phyloP scores from a whole-genome alignment of 805 yeast genomes.

The Kazachstania taianensis region DNA sequence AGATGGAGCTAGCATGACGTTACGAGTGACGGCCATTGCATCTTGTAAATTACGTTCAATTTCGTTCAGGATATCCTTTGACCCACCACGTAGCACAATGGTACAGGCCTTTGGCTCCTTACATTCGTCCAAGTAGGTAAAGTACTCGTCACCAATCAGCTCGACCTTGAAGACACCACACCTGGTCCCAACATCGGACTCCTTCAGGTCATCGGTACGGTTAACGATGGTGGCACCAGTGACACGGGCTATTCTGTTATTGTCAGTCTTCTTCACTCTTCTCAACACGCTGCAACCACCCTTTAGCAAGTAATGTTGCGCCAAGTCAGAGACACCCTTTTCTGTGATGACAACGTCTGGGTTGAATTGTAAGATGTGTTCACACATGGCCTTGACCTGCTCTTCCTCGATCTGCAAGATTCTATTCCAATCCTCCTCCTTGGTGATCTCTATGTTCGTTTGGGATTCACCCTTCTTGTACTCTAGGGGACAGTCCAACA shows the following conservation, averaged over 20 bases:
- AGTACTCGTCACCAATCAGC: constrained; percentile 95
- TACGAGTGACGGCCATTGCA: constrained; percentile 96
- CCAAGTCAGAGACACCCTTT: constrained; percentile 95
- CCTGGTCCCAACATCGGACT: constrained; percentile 74
- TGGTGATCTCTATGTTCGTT: constrained; percentile 92
- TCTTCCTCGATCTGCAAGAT: constrained; percentile 95
- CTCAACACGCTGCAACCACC: constrained; percentile 89
- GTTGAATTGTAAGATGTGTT: constrained; percentile 68
- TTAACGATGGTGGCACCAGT: constrained; percentile 97
- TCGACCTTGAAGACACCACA: constrained; percentile 92
- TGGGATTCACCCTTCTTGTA: constrained; percentile 99
- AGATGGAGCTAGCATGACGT: constrained; percentile 88
- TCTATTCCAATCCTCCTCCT: constrained; percentile 94
- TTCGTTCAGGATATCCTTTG: constrained; percentile 92
- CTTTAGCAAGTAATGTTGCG: constrained; percentile 90
- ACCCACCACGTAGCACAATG: constrained; percentile 85
- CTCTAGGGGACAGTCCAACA: constrained; percentile 93
- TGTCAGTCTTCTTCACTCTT: constrained; percentile 91
- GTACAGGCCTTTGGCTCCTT: constrained; percentile 88
- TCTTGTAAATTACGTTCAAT: constrained; percentile 95
- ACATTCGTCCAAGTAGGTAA: constrained; percentile 74
- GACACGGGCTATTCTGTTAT: constrained; percentile 92
- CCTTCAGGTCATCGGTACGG: constrained; percentile 88
- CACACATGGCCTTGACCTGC: constrained; percentile 83
- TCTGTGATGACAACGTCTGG: constrained; percentile 95